These are phyloP conservation scores for Halenospora varia DNA, from an alignment of 495 filamentous ascomycete genomes.

Conservation along the genomic window DNA sequence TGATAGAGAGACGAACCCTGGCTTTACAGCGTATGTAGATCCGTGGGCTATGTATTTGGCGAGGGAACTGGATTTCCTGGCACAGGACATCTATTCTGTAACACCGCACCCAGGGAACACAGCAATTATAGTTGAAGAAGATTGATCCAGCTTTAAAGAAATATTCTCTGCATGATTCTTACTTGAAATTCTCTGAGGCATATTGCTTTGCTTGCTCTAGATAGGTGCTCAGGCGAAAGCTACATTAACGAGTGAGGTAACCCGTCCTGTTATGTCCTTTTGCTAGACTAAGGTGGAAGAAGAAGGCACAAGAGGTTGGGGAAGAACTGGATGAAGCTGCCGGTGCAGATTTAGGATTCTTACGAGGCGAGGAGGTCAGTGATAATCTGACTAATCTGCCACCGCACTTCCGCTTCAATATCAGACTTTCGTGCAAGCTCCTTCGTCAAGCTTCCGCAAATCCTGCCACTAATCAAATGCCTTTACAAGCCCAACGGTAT, in stretches of 20 bases:
- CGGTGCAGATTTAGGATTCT: not conserved
- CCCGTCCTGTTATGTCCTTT: not conserved
- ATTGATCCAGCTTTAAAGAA: not conserved
- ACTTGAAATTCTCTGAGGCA: not conserved
- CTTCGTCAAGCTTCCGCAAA: not conserved
- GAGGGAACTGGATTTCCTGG: not conserved
- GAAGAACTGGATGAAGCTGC: not conserved
- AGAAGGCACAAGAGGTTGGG: not conserved
- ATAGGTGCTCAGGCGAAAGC: not conserved
- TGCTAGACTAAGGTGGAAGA: not conserved
- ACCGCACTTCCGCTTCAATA: not conserved
- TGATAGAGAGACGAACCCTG: not conserved
- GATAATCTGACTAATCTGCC: not conserved
- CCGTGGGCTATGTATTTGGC: conserved; percentile 8
- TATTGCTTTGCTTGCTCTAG: not conserved
- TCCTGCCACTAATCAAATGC: conserved; percentile 7
- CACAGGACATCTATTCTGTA: not conserved
- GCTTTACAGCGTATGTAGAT: conserved; percentile 9
- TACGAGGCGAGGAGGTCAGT: not conserved
- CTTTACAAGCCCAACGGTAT: conserved; percentile 5
- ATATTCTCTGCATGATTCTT: not conserved
- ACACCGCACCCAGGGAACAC: not conserved
- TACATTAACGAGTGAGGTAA: not conserved
- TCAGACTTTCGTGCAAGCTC: conserved; percentile 4
- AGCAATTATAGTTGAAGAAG: not conserved